Evolutionary conservation across 2,329 filamentous ascomycete genomes (phyloP), one percentile per base, ranked within the genome.

Genomic region (Claviceps purpurea): DNA sequence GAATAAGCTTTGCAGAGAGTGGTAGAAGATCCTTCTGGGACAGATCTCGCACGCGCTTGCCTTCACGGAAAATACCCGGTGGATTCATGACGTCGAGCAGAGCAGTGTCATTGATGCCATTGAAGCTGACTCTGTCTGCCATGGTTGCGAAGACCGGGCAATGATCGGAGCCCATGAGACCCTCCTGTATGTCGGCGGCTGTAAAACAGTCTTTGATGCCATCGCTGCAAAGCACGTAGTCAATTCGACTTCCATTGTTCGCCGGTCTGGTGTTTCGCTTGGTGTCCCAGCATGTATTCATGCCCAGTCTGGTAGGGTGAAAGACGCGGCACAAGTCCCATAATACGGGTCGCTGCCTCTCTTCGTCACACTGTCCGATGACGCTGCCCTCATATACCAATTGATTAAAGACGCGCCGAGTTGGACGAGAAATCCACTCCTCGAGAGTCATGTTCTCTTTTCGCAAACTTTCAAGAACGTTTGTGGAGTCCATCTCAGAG

Each of bases 221-320:
- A 42, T 84, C 73, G 57, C 82, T 93, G 64, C 89, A 95, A 3
- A 97, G 75, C 18, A 98, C 78, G 67, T 95, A 97, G 67, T 98
- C 93, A 59, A 97, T 97, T 39, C 93, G 81, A 51, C 87, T 85
- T 5, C 93, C 93, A 66, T 85, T 94, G 64, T 97, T 97, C 2
- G 87, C 89, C 3, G 91, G 91, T n/a, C 93, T 77, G n/a, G 88
- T 87, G 66, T 97, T 97, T 62, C 89, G 86, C 65, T 87, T 90
- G 49, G 88, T 90, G 57, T 97, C 89, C 91, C 91, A 97, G 65
- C 91, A 95, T 0, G 93, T 97, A 65, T 89, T 97, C 93, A 98
- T 97, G 55, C 89, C 89, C 56, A 75, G 73, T 41, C 93, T 78
- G n/a, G 73, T 69, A 0, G 87, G 85, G 62, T 96, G 86, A 62